Conservation (phyloP, 768 basidiomycete genomes). For the Lenzites betulinus region DNA sequence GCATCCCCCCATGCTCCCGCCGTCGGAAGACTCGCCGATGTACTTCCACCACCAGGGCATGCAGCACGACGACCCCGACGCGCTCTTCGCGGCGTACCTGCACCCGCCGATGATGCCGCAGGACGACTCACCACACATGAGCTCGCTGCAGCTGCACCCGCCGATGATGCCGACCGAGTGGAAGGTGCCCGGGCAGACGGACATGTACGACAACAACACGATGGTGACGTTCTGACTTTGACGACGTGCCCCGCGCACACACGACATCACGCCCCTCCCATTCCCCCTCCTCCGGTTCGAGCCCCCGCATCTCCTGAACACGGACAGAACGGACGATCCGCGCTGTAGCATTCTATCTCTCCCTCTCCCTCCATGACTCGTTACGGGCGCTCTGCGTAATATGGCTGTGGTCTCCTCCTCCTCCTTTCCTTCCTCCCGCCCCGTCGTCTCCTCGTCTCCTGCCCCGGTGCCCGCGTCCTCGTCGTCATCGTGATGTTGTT, state of each 20-base stretch:
- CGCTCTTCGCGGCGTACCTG: constrained; percentile 53
- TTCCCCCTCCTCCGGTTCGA: constrained; percentile 12
- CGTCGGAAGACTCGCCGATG: constrained; percentile 60
- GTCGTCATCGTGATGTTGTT: constrained; percentile 21
- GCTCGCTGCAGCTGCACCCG: constrained; percentile 34
- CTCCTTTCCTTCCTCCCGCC: background rate
- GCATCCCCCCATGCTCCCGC: constrained; percentile 71
- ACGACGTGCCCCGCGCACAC: constrained; percentile 16
- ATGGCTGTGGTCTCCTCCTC: constrained; percentile 15
- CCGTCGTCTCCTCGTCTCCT: background rate
- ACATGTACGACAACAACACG: constrained; percentile 36
- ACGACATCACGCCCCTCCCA: constrained; percentile 10
- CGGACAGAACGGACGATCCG: constrained; percentile 27
- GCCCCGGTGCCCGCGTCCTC: constrained; percentile 12
- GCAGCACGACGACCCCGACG: constrained; percentile 62
- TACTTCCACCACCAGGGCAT: constrained; percentile 60
- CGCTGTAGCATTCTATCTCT: constrained; percentile 21
- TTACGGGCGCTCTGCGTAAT: constrained; percentile 22
- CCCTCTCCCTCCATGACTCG: constrained; percentile 8
- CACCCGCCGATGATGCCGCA: constrained; percentile 59
- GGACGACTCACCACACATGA: constrained; percentile 35
- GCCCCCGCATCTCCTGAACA: constrained; percentile 13
- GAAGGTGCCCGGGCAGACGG: constrained; percentile 28
- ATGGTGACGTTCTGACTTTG: constrained; percentile 37
- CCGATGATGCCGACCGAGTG: constrained; percentile 40